These are phyloP conservation scores for Rhytidhysteron rufulum DNA, from an alignment of 2,329 filamentous ascomycete species.

Conservation along the genomic window DNA sequence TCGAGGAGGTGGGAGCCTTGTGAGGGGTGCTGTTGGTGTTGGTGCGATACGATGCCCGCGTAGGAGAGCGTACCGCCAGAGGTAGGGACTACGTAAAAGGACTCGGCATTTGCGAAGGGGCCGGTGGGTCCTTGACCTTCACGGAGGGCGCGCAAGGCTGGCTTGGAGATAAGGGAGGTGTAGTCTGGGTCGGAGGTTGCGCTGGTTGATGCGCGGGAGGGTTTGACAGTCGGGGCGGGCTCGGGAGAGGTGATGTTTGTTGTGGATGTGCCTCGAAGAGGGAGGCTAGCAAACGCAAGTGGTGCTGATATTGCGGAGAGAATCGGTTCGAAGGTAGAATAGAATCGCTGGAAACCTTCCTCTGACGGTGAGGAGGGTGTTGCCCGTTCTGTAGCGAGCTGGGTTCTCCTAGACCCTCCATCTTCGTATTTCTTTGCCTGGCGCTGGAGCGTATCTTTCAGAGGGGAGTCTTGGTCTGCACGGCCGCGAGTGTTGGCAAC, in stretches of 20 bases:
- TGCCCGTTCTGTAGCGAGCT: slow-evolving; percentile 13
- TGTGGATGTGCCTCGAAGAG: slow-evolving; percentile 48
- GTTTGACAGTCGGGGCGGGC: slow-evolving; percentile 20
- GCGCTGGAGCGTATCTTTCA: slow-evolving; percentile 28
- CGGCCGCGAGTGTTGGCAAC: slow-evolving; percentile 50
- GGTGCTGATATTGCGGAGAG: slow-evolving; percentile 87
- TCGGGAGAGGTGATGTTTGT: slow-evolving; percentile 11
- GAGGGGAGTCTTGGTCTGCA: slow-evolving; percentile 20
- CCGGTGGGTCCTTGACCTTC: slow-evolving; percentile 57
- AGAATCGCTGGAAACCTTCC: slow-evolving; percentile 85
- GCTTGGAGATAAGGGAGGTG: slow-evolving; percentile 77
- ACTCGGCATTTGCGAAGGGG: slow-evolving; percentile 54
- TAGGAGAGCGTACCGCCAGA: slow-evolving; percentile 91
- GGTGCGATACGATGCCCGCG: slow-evolving; percentile 68
- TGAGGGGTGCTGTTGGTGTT: slow-evolving; percentile 37
- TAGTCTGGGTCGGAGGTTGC: slow-evolving; percentile 66
- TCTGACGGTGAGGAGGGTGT: slow-evolving; percentile 44
- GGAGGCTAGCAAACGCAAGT: slow-evolving; percentile 87
- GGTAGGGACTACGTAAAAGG: slow-evolving; percentile 89
- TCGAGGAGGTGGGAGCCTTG: slow-evolving; percentile 44
- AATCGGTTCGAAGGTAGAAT: slow-evolving; percentile 83
- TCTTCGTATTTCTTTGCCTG: slow-evolving; percentile 25
- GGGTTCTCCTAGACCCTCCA: slow-evolving; percentile 12
- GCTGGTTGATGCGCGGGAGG: slow-evolving; percentile 25
- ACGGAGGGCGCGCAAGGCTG: slow-evolving; percentile 74